Evolutionary conservation across 2,329 filamentous ascomycete genomes (phyloP).

Genomic region (Trichothecium roseum): DNA sequence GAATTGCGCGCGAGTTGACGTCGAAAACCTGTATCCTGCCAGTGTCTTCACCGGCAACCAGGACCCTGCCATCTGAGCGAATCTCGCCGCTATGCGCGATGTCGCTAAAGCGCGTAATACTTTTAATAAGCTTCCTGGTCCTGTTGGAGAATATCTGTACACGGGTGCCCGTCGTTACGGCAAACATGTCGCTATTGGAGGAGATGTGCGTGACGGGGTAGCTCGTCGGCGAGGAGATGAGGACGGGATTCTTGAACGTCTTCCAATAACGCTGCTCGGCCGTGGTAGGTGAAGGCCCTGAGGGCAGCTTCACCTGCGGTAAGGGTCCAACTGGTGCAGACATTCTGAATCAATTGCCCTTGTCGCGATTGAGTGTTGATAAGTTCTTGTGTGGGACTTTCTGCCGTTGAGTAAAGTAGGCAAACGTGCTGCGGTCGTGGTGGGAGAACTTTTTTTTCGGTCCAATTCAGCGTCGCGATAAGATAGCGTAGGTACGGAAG

Average conservation of each 20-base stretch:
- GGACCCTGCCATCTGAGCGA: constrained; percentile 74
- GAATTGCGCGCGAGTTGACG: constrained; percentile 72
- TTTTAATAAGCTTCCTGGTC: constrained; percentile 86
- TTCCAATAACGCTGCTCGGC: constrained; percentile 96
- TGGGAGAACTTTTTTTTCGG: constrained; percentile 3
- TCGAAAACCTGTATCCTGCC: constrained; percentile 95
- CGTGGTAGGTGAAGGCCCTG: constrained; percentile 72
- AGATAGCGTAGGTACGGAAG: constrained; percentile 1
- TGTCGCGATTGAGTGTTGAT: constrained; percentile 5
- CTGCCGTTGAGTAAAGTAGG: constrained; percentile 4
- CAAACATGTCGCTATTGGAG: constrained; percentile 67
- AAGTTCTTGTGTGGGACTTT: too few relatives aligned
- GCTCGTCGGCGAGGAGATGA: constrained; percentile 82
- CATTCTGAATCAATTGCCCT: constrained; percentile 40
- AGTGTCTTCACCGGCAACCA: constrained; percentile 85
- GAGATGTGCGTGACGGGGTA: constrained; percentile 88
- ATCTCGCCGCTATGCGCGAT: constrained; percentile 85
- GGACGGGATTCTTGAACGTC: constrained; percentile 82
- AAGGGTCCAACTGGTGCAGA: constrained; percentile 77
- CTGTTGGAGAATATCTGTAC: constrained; percentile 90
- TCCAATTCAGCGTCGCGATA: constrained; percentile 1
- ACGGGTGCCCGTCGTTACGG: constrained; percentile 86
- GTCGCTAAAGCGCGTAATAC: constrained; percentile 87
- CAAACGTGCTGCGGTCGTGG: background rate
- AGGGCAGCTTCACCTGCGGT: constrained; percentile 70